These are phyloP conservation scores for Ceratocystis diversiconidia DNA, from an alignment of 2,329 filamentous ascomycete genomes.

Conservation along the genomic window DNA sequence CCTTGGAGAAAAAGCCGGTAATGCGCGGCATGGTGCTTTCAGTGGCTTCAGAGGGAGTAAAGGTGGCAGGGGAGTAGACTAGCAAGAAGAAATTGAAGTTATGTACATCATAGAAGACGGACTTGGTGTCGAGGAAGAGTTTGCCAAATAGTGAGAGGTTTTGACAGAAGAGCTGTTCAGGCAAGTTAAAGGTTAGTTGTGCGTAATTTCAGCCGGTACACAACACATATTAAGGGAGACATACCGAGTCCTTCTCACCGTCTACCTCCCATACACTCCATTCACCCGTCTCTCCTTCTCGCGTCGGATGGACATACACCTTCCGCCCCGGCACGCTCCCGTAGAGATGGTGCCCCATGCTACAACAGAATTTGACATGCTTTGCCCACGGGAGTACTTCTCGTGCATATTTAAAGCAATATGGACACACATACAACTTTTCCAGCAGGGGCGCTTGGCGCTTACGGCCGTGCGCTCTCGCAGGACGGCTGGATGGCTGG, in stretches of 20 bases:
- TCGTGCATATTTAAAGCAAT: constrained; percentile 84
- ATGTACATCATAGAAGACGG: constrained; percentile 90
- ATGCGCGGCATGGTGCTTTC: constrained; percentile 34
- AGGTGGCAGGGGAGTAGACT: constrained; percentile 47
- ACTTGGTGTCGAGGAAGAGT: constrained; percentile 95
- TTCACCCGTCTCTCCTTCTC: constrained; percentile 47
- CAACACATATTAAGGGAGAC: not conserved
- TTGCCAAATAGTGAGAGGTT: constrained; percentile 94
- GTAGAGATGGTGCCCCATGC: constrained; percentile 19
- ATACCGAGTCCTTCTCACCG: constrained; percentile 63
- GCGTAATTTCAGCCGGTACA: not conserved
- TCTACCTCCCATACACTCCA: constrained; percentile 90
- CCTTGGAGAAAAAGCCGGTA: constrained; percentile 96
- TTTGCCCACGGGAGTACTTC: constrained; percentile 44
- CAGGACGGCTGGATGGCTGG: constrained; percentile 22
- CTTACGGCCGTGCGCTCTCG: constrained; percentile 21
- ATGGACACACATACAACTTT: constrained; percentile 71
- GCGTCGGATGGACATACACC: constrained; percentile 53
- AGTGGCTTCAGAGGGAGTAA: not conserved
- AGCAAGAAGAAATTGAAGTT: constrained; percentile 92
- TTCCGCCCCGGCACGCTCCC: constrained; percentile 48
- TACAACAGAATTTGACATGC: constrained; percentile 41
- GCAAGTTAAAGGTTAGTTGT: constrained; percentile 11
- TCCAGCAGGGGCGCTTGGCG: constrained; percentile 38
- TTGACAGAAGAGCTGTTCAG: constrained; percentile 63